These are phyloP conservation scores for Xerophyta viscosa DNA, from an alignment of 106 monocot genomes.

Conservation along the genomic window DNA sequence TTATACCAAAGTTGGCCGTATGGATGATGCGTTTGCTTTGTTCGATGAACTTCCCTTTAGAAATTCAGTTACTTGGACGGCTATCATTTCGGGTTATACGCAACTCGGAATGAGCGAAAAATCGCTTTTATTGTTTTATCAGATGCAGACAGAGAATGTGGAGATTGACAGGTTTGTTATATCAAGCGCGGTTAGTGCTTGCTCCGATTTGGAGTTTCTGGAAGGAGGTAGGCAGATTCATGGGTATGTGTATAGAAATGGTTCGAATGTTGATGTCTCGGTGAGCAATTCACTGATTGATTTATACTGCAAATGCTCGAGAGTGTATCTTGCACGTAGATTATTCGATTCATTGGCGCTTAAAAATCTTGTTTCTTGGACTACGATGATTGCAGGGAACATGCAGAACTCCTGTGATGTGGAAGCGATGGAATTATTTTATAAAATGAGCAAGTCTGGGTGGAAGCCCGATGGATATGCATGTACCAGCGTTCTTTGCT, in stretches of 20 bases:
- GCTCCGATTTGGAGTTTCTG: slow-evolving; percentile 40
- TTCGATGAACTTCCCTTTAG: slow-evolving; percentile 47
- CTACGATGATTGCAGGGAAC: slow-evolving; percentile 76
- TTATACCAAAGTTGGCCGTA: slow-evolving; percentile 45
- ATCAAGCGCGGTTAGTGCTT: slow-evolving; percentile 65
- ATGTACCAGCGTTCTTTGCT: slow-evolving; percentile 65
- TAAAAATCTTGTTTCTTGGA: slow-evolving; percentile 83
- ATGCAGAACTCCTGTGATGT: slow-evolving; percentile 70
- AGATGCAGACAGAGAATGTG: slow-evolving; percentile 37
- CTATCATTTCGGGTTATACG: slow-evolving; percentile 53
- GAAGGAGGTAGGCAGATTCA: slow-evolving; percentile 68
- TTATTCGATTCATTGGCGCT: slow-evolving; percentile 48
- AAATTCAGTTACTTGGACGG: slow-evolving; percentile 77
- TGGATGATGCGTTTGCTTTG: slow-evolving; percentile 43
- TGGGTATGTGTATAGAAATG: slow-evolving; percentile 47
- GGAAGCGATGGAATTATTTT: slow-evolving; percentile 47
- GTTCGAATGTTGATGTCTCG: slow-evolving; percentile 51
- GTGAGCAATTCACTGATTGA: slow-evolving; percentile 77
- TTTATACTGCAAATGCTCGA: slow-evolving; percentile 69
- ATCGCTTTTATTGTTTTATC: slow-evolving; percentile 39
- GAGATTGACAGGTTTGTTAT: slow-evolving; percentile 59
- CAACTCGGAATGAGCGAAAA: slow-evolving; percentile 34
- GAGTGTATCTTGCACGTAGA: slow-evolving; percentile 30
- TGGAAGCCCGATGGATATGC: slow-evolving; percentile 72
- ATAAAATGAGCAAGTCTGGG: slow-evolving; percentile 42